Evolutionary conservation across 371 early-diverging fungal genomes (phyloP), one percentile per base, ranked within the genome.

Genomic region (Circinella umbellata): DNA sequence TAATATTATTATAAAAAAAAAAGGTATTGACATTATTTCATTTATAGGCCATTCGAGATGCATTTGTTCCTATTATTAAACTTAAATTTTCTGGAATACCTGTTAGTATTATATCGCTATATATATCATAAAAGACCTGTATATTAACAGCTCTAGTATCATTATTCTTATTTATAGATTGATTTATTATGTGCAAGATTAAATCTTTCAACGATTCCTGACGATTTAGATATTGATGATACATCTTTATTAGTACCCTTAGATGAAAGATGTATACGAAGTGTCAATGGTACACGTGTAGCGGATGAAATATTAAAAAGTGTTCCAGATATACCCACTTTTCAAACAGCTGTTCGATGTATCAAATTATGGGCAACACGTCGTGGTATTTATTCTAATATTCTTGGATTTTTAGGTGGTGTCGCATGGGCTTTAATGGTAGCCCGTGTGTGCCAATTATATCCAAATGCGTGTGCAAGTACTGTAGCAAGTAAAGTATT

Each of bases 361-460:
- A 94, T 99, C 59, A 99, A 99, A 81, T 85, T 97, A 62, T 99
- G 99, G 99, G 99, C 99, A n/a, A 97, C 98, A 78, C 87, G 83
- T 47, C 90, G 98, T 49, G 94, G 91, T 3, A 89, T 99, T 54
- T 99, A 99, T 79, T 95, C 98, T 10, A 99, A 99, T 81, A 90
- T 97, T 9, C 91, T 98, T 90, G 99, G 99, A 17, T 99, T 99
- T 80, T 88, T 98, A 81, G 99, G 99, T 69, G 99, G 99, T 78
- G 99, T 99, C 11, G 98, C 99, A 4, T 99, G 99, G 98, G 99
- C 99, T 10, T 94, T 99, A 90, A 84, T 95, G 34, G 97, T 99
- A n/a, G 99, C 99, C 14, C 85, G 99, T 47, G 91, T 99, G 15
- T 99, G 99, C 80, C 99, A 99, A 80, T 77, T 99, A 49, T 99